These are phyloP conservation scores for Scedosporium apiospermum DNA, from an alignment of 2,329 filamentous ascomycete species.

Conservation along the genomic window DNA sequence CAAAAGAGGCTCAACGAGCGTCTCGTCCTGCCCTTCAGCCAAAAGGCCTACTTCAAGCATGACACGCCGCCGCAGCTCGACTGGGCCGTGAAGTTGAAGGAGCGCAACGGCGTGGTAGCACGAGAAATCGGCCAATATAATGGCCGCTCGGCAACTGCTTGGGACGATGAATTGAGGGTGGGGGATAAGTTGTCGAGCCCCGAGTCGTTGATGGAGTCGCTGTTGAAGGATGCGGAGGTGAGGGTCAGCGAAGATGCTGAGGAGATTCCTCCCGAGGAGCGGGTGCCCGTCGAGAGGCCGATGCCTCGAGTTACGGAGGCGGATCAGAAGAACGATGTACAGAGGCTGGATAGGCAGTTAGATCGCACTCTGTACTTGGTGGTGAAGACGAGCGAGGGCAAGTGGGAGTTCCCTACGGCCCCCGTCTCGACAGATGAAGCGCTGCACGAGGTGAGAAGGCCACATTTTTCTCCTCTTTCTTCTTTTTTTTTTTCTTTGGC, in stretches of 20 bases:
- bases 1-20: constrained; percentile 95
- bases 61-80: constrained; percentile 77
- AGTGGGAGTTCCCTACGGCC: constrained; percentile 77
- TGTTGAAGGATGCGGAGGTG: constrained; percentile 67
- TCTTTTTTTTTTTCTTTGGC: background rate
- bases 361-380: constrained; percentile 81
- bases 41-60: constrained; percentile 90
- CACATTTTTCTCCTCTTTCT: background rate
- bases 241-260: constrained; percentile 52
- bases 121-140: constrained; percentile 82
- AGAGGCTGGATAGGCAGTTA: constrained; percentile 69
- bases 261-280: constrained; percentile 45
- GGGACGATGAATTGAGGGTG: constrained; percentile 85
- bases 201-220: constrained; percentile 53
- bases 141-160: constrained; percentile 58
- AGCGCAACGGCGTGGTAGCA: constrained; percentile 63
- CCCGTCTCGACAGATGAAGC: constrained; percentile 61
- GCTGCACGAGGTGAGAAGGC: constrained; percentile 64
- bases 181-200: constrained; percentile 60
- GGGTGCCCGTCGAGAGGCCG: constrained; percentile 61
- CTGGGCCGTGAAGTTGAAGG: constrained; percentile 78
- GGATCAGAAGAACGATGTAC: constrained; percentile 63
- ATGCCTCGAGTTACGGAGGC: constrained; percentile 65
- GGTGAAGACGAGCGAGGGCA: constrained; percentile 60
- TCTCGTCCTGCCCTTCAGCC: constrained; percentile 74